A percentile compares a stretch with the other conserved stretches of the same genome.
Evolutionary conservation across 75 land plant species (phyloP).

Genomic region (Pinus taeda): DNA sequence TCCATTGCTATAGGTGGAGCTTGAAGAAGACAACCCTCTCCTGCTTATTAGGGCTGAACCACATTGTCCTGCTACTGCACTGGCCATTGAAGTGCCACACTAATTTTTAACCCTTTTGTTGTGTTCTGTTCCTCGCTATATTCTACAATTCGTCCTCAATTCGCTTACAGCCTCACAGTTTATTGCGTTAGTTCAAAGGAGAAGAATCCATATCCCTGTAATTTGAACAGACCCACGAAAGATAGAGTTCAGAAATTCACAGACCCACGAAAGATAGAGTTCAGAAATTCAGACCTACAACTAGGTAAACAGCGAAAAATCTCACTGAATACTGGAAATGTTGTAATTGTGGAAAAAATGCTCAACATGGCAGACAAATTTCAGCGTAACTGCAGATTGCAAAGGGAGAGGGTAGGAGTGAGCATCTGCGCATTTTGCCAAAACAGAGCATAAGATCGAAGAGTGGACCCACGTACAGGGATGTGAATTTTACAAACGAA

Average conservation of each 20-base stretch:
- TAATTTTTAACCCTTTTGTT: not conserved
- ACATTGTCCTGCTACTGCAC: slow-evolving; percentile 1
- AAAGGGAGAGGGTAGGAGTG: not conserved
- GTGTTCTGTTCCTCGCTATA: not conserved
- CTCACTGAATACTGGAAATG: too few relatives aligned
- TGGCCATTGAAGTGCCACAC: not conserved
- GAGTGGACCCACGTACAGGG: not conserved
- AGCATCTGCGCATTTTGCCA: not conserved
- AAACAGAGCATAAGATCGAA: too few relatives aligned
- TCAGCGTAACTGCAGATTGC: not conserved
- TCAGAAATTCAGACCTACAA: too few relatives aligned
- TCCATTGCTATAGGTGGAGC: not conserved
- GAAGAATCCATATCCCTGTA: too few relatives aligned
- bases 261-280: too few relatives aligned
- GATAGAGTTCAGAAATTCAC: too few relatives aligned
- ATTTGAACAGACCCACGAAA: too few relatives aligned
- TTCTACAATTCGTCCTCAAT: not conserved
- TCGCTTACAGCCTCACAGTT: not conserved
- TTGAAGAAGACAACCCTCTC: slow-evolving; percentile 1
- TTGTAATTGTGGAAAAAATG: not conserved
- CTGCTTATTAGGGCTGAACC: not conserved
- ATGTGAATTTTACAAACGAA: not conserved
- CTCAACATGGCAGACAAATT: not conserved
- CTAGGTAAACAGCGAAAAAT: too few relatives aligned
- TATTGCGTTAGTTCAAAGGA: not conserved